These are phyloP conservation scores for Nakazawaea peltata DNA, from an alignment of 805 yeast genomes.

Conservation along the genomic window DNA sequence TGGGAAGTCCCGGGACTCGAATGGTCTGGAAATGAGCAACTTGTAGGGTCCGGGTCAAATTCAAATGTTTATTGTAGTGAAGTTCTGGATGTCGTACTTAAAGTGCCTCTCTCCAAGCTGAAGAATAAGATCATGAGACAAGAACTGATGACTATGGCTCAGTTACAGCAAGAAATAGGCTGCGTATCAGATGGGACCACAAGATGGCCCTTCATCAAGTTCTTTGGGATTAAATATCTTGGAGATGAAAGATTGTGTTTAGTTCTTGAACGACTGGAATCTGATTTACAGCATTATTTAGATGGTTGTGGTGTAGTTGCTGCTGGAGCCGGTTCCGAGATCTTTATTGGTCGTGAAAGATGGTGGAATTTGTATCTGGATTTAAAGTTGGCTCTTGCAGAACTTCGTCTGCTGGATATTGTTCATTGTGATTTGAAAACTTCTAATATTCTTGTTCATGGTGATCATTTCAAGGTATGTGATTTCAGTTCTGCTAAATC, in stretches of 20 bases:
- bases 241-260: conserved; percentile 7
- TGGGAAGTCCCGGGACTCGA: too few species aligned
- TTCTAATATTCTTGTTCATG: conserved; percentile 28
- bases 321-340: not conserved
- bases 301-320: not conserved
- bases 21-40: too few species aligned
- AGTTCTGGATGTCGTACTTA: too few species aligned
- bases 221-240: too few species aligned
- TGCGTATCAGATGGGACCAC: too few species aligned
- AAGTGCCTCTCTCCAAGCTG: conserved; percentile 1
- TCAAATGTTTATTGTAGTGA: conserved; percentile 1
- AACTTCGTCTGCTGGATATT: conserved; percentile 19
- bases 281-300: conserved; percentile 19
- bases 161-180: too few species aligned
- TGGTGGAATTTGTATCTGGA: conserved; percentile 26
- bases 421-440: conserved; percentile 44
- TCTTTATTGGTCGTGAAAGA: not conserved
- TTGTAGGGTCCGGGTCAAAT: conserved; percentile 1
- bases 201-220: too few species aligned
- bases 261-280: conserved; percentile 19
- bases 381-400: conserved; percentile 15
- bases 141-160: too few species aligned
- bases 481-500: conserved; percentile 37
- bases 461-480: conserved; percentile 28
- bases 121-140: conserved; percentile 1